phyloP scores from a whole-genome alignment of 768 basidiomycete species.

The Rhodocollybia butyracea region DNA sequence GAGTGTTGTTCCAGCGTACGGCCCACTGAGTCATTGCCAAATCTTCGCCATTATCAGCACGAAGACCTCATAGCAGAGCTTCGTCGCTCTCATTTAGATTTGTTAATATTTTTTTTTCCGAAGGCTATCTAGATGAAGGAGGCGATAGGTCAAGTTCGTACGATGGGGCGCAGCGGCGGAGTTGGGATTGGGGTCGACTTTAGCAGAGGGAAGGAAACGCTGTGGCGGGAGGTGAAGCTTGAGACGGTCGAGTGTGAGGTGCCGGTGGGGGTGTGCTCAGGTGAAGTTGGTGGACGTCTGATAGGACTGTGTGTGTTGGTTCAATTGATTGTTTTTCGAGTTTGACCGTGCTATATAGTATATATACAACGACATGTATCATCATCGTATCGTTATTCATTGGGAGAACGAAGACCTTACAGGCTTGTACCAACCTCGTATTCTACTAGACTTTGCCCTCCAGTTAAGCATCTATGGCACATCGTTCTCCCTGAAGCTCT shows the following conservation, averaged over 20 bases:
- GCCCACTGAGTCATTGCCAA: no score
- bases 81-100: slow-evolving; percentile 40
- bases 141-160: slow-evolving; percentile 28
- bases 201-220: slow-evolving; percentile 49
- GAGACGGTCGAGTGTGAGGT: slow-evolving; percentile 97
- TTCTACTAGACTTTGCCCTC: no score
- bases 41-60: no score
- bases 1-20: no score
- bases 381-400: no score
- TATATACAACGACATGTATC: no score
- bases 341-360: no score
- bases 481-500: no score
- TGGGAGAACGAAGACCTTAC: no score
- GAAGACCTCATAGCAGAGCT: slow-evolving; percentile 6
- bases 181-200: slow-evolving; percentile 51
- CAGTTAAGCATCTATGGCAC: no score
- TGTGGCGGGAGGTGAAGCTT: slow-evolving; percentile 63
- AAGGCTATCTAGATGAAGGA: slow-evolving; percentile 38
- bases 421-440: no score
- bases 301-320: not conserved
- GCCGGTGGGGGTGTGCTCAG: slow-evolving; percentile 83
- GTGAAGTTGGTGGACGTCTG: slow-evolving; percentile 84
- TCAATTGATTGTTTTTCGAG: no score
- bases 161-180: slow-evolving; percentile 50
- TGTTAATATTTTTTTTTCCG: slow-evolving; percentile 24